Percentiles rank a stretch among this genome's conserved stretches.
These are phyloP conservation scores for Rhodotorula sp. DNA, from an alignment of 1,284 basidiomycete species.

Conservation along the genomic window DNA sequence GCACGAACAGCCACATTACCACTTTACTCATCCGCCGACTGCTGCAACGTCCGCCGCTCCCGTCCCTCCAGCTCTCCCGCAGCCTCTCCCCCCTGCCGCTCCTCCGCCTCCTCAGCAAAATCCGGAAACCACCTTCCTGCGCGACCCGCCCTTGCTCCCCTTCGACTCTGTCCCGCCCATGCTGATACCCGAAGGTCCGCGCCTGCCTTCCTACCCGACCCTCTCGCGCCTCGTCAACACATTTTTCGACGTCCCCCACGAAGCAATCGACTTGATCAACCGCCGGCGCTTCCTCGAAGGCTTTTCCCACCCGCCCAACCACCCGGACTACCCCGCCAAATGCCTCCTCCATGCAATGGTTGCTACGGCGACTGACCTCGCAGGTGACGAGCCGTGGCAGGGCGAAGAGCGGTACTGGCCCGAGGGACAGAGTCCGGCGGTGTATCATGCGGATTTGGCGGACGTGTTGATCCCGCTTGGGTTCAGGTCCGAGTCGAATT, in stretches of 20 bases:
- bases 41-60: no score
- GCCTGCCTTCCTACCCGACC: conserved; percentile 9
- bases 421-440: not conserved
- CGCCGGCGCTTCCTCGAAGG: conserved; percentile 71
- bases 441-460: conserved; percentile 12
- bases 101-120: no score
- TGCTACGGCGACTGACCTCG: conserved; percentile 73
- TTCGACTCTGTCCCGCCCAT: not conserved
- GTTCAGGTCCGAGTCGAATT: conserved; percentile 53
- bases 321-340: conserved; percentile 75
- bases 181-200: not conserved
- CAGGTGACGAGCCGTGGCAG: conserved; percentile 58
- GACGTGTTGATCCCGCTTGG: conserved; percentile 11
- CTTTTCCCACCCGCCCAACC: conserved; percentile 68
- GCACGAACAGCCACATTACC: no score
- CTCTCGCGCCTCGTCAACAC: conserved; percentile 29
- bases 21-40: no score
- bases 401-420: conserved; percentile 27
- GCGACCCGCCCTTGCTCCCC: not conserved
- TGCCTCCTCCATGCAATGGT: conserved; percentile 80
- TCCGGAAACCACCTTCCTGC: no score
- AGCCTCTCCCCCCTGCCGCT: no score
- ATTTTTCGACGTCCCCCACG: conserved; percentile 36
- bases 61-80: no score
- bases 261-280: conserved; percentile 48